phyloP scores from a whole-genome alignment of 805 yeast species.

The Candida sithepensis region DNA sequence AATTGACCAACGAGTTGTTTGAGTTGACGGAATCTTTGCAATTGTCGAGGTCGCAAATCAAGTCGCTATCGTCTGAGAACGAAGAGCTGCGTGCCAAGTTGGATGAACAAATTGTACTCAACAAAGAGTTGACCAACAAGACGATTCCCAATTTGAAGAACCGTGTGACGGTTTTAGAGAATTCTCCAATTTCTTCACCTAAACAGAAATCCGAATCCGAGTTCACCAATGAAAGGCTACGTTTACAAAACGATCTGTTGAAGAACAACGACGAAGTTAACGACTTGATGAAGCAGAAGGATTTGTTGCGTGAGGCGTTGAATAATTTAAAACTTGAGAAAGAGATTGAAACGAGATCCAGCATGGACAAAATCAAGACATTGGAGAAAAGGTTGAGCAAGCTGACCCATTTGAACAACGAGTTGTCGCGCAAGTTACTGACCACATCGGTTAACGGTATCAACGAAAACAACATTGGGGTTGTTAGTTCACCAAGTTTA shows the following conservation, averaged over 20 bases:
- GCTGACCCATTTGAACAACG: slow-evolving; percentile 12
- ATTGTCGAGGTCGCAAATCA: slow-evolving; percentile 44
- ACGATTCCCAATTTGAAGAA: slow-evolving; percentile 46
- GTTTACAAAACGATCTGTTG: slow-evolving; percentile 29
- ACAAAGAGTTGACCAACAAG: slow-evolving; percentile 38
- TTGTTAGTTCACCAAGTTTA: slow-evolving; percentile 12
- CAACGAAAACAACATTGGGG: neutral
- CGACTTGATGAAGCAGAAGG: slow-evolving; percentile 28
- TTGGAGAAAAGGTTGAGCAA: slow-evolving; percentile 22
- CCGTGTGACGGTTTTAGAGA: slow-evolving; percentile 33
- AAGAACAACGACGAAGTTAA: slow-evolving; percentile 25
- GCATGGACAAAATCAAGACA: slow-evolving; percentile 22
- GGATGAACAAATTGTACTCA: slow-evolving; percentile 37
- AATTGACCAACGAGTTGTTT: slow-evolving; percentile 43
- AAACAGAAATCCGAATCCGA: slow-evolving; percentile 4
- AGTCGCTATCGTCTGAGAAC: slow-evolving; percentile 35
- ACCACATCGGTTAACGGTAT: neutral
- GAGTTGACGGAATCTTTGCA: slow-evolving; percentile 45
- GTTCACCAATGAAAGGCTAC: slow-evolving; percentile 26
- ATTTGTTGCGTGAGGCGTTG: slow-evolving; percentile 29
- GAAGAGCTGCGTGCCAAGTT: slow-evolving; percentile 36
- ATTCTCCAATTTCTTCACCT: slow-evolving; percentile 13
- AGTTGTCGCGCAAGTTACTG: slow-evolving; percentile 9
- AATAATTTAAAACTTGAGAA: slow-evolving; percentile 25
- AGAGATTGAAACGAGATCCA: slow-evolving; percentile 23